These are phyloP conservation scores for Paramecium sonneborni DNA, from an alignment of 73 alveolate genomes.

Conservation along the genomic window DNA sequence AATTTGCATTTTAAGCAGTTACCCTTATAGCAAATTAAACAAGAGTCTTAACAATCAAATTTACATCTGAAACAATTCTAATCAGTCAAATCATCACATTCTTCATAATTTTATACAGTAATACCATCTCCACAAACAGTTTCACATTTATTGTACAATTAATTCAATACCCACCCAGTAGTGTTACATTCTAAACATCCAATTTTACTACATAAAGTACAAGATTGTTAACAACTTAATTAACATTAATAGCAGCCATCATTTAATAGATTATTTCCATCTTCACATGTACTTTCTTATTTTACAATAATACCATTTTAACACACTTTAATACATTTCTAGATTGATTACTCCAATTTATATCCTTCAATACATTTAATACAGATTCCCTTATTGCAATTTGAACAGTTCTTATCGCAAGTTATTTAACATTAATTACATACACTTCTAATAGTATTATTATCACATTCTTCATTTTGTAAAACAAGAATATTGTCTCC, in stretches of 20 bases:
- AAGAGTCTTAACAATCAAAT: neutral
- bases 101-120: neutral
- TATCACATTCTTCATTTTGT: neutral
- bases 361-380: neutral
- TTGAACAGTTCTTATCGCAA: neutral
- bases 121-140: neutral
- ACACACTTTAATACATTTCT: neutral
- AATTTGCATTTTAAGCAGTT: neutral
- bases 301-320: neutral
- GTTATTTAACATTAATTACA: neutral
- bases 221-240: neutral
- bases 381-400: neutral
- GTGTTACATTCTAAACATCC: neutral
- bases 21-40: neutral
- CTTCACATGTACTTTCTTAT: neutral
- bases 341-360: neutral
- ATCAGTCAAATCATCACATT: neutral
- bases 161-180: neutral
- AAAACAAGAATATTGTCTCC: slow-evolving; percentile 19
- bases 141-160: neutral
- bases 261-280: neutral
- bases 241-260: neutral
- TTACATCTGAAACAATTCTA: neutral
- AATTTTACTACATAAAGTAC: neutral
- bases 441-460: neutral